Conservation (phyloP, 2,329 filamentous ascomycete genomes). For the Phyllosticta paracitricarpa region DNA sequence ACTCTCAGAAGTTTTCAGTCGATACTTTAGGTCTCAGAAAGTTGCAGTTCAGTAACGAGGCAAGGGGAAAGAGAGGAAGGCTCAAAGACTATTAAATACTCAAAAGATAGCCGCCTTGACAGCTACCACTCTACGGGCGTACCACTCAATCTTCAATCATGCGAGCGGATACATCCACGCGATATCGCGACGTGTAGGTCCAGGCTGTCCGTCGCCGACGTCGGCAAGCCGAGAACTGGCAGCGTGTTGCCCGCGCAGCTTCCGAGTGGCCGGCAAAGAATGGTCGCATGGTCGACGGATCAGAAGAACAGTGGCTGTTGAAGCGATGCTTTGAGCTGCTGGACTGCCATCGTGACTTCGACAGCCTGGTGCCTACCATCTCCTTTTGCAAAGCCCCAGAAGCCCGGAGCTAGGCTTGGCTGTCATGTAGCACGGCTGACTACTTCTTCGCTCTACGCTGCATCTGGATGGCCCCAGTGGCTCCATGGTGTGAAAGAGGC, state of each 20-base stretch:
- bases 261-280: not conserved
- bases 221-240: not conserved
- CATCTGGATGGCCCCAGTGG: not conserved
- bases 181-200: not conserved
- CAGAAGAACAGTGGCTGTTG: not conserved
- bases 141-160: not conserved
- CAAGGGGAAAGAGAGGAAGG: not conserved
- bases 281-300: not conserved
- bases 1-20: not conserved
- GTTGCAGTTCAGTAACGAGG: not conserved
- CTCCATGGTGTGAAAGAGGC: not conserved
- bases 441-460: not conserved
- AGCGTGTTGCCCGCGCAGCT: not conserved
- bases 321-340: not conserved
- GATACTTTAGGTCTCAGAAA: not conserved
- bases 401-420: not conserved
- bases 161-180: not conserved
- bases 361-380: not conserved
- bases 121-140: not conserved
- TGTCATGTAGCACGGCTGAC: not conserved
- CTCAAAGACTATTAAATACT: not conserved
- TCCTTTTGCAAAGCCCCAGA: not conserved
- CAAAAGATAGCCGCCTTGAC: not conserved
- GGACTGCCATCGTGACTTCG: not conserved
- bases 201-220: not conserved